phyloP scores from a whole-genome alignment of 1,284 basidiomycete genomes.

The Ganoderma resinaceum region DNA sequence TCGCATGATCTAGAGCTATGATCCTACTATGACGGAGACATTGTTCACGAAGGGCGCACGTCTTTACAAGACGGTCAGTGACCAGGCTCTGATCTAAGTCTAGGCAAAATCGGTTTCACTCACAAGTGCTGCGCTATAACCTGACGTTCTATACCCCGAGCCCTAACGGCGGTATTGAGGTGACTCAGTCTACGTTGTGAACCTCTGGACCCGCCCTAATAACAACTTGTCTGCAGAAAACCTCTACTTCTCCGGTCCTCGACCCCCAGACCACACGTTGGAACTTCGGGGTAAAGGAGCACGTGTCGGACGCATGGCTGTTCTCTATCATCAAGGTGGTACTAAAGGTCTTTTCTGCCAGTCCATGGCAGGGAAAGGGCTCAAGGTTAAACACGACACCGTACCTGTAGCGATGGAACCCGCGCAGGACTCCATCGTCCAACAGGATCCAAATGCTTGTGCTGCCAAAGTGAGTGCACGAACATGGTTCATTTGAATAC shows the following conservation, averaged over 20 bases:
- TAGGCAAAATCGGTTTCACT: too few species aligned
- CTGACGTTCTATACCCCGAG: conserved; percentile 80
- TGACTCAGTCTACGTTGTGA: conserved; percentile 32
- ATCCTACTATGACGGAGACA: conserved; percentile 60
- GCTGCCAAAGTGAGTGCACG: conserved; percentile 61
- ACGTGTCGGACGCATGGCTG: conserved; percentile 7
- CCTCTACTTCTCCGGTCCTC: not conserved
- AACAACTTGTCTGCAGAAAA: conserved; percentile 47
- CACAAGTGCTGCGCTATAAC: not conserved
- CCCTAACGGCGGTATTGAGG: conserved; percentile 67
- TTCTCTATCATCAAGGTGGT: conserved; percentile 75
- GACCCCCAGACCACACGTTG: not conserved
- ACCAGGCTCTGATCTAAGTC: too few species aligned
- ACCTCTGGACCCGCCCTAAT: conserved; percentile 33
- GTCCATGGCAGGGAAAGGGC: conserved; percentile 56
- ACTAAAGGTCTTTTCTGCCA: conserved; percentile 77
- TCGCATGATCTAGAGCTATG: conserved; percentile 64
- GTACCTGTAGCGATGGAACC: conserved; percentile 61
- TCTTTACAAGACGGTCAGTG: conserved; percentile 68
- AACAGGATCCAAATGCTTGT: conserved; percentile 53
- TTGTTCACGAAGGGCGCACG: conserved; percentile 71
- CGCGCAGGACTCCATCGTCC: conserved; percentile 47
- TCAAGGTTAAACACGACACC: conserved; percentile 62
- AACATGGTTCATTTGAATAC: not conserved
- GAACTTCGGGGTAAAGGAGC: not conserved